Base-by-base conservation (phyloP, 1,139 yeast species). In the Diutina mesorugosa region DNA sequence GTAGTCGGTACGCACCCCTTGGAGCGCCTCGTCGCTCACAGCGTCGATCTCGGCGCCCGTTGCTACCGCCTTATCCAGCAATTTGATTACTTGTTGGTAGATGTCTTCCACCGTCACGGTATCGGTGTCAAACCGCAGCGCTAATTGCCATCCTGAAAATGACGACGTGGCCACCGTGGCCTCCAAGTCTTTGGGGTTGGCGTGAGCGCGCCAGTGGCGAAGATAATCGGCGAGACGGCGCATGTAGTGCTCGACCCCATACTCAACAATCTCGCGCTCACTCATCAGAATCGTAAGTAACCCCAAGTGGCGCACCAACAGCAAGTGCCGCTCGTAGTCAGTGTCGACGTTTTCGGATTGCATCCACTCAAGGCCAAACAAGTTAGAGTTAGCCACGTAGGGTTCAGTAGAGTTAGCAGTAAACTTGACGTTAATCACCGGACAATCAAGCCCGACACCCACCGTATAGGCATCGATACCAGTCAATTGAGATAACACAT, bases 191-290 rank as follows among this genome's bases (percentile, higher is more conserved):
- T 29, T 21, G 12, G 38, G 51, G 10, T 29, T 26, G n/a, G 30
- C 51, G 29, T 47, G 51, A 4, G 12, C 16, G 4, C 14, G 10
- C 51, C 51, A 47, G 16, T 47, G 9, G n/a, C 12, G 9, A 29
- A 29, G 16, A 29, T 47, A 47, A 28, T 28, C 38, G 32, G 18
- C 35, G 21, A 47, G 29, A 1, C 51, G 35, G 18, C 32, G 32
- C 53, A 50, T 29, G 29, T 50, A 50, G 29, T 50, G 41, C 14
- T 30, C 53, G 12, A 50, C 45, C 29, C 21, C 41, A n/a, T 50
- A 50, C 5, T 72, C 71, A 8, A 72, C 70, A n/a, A 75, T 73
- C 58, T 76, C 80, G 57, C 71, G 77, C 56, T 76, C 80, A 58
- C 76, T 68, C 45, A 76, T 62, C 2, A 73, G 65, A 9, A 76